Base-by-base conservation (phyloP, 176 grass and related monocot species). In the Stipa capillata region DNA sequence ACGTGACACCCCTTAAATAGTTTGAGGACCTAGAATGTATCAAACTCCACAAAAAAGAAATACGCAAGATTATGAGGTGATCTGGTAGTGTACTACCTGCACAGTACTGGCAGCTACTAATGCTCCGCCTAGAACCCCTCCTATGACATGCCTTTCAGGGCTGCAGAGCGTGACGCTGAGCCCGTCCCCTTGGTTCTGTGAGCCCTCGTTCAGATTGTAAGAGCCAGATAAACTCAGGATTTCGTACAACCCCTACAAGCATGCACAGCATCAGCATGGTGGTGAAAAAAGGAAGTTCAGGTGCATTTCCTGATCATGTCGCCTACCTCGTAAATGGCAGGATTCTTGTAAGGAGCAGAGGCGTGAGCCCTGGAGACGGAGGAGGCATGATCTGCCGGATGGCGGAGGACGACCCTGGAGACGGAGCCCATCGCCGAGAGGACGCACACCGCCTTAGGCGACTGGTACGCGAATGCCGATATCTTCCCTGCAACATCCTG, bases 351-450 rank as follows among this genome's bases (percentile, higher is more conserved):
- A 2, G 54, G 24, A 36, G 57, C 23, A 13, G 87, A 29, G 36
- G 47, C 2, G 21, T 86, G 78, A 42, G 50, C 14, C 76, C 69
- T 75, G 8, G 81, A 49, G 53, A 77, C 45, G 16, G 77, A 66
- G 16, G 85, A 51, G 43, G 34, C 23, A 1, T 82, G 73, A 15
- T 89, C 83, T 57, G 58, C 80, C 4, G 91, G 82, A 68, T 89
- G 73, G 18, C 90, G 82, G 6, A 97, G 94, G 53, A 89, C 74
- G 4, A 72, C 91, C 16, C 88, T 82, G 48, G 94, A 97, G 39
- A 97, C 77, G 3, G 91, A 86, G 27, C 94, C 94, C 76, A 67
- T 97, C 27, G 91, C 94, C 28, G 94, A 97, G 45, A 97, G 90
- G 27, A 97, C 79, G 25, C 90, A 97, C 17, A 97, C 80, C 1